Base-by-base conservation (phyloP, 2,329 filamentous ascomycete species). In the Hymenoscyphus linearis region DNA sequence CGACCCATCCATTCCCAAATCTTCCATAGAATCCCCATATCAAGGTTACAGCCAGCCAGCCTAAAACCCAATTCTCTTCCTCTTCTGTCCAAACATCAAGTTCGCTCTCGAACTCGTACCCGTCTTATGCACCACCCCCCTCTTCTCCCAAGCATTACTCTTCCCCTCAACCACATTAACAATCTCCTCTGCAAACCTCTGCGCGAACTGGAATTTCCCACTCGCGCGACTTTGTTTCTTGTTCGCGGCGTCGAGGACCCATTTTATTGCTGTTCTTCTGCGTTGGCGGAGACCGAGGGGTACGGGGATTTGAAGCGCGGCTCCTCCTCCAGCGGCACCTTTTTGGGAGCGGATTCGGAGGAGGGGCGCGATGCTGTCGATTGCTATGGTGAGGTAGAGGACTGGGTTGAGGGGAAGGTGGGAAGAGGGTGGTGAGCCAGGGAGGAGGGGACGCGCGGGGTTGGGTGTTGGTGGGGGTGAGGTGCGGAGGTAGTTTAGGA, bases 301-400 rank as follows among this genome's bases (percentile, higher is more conserved):
- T 25, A 87, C 80, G 0, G 95, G 95, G 37, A 97, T 82, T 60
- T 93, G 91, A 62, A 97, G 82, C 13, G 91, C 84, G 37, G 85
- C 83, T 75, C 95, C 95, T 79, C 95, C 95, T 76, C 93, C 93
- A 0, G 89, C 90, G 37, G 89, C 84, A 67, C 91, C 92, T 70
- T 85, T 85, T 69, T 91, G 83, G 64, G 83, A 83, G 59, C 86
- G 85, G 71, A 99, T 87, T 67, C 89, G 88, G 71, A 99, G 80
- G 16, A 99, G 82, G 10, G 95, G 95, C 1, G 93, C 91, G 26
- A 99, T 88, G 10, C 91, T 96, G 80, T 99, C 95, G 70, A 99
- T 87, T 35, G 93, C 92, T 35, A 60, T 82, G 13, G 89, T 91
- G 55, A 99, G 86, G 78, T 98, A 99, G 59, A 90, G 83, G 59